These are phyloP conservation scores for Mycosphaerelloides madeirae DNA, from an alignment of 2,329 filamentous ascomycete genomes.

Conservation along the genomic window DNA sequence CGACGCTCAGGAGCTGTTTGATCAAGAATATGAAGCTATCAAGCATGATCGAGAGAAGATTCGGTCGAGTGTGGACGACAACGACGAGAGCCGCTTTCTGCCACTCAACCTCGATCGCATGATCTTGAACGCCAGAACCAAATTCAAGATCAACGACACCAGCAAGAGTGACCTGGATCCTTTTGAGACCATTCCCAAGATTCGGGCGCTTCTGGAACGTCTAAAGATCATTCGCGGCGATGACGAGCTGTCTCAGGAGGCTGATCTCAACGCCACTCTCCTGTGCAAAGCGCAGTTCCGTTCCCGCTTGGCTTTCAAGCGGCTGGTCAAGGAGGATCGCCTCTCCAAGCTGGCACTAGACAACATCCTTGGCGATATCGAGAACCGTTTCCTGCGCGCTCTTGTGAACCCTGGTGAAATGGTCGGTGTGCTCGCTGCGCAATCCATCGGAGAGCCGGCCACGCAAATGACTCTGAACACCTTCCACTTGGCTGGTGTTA, in stretches of 20 bases:
- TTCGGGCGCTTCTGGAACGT: conserved; percentile 68
- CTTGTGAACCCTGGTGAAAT: conserved; percentile 93
- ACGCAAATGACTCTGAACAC: conserved; percentile 99
- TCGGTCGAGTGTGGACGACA: conserved; percentile 65
- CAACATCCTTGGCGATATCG: conserved; percentile 84
- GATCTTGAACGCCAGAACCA: conserved; percentile 81
- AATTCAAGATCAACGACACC: conserved; percentile 83
- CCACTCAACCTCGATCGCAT: conserved; percentile 89
- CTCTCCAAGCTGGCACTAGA: conserved; percentile 89
- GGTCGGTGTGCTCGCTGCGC: conserved; percentile 95
- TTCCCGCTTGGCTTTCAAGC: conserved; percentile 87
- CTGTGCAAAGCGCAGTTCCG: conserved; percentile 90
- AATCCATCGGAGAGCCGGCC: conserved; percentile 97
- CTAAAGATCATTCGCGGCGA: conserved; percentile 82
- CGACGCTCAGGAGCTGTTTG: conserved; percentile 79
- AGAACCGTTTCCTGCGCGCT: conserved; percentile 79
- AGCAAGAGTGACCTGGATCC: conserved; percentile 87
- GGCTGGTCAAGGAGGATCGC: conserved; percentile 77
- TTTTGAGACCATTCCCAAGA: conserved; percentile 74
- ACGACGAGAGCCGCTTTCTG: conserved; percentile 81
- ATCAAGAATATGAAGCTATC: conserved; percentile 81
- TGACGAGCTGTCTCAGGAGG: conserved; percentile 77
- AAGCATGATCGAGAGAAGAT: conserved; percentile 69
- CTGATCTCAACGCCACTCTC: conserved; percentile 80
- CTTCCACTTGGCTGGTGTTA: conserved; percentile 99